Conservation (phyloP, 495 filamentous ascomycete genomes). For the Penicillium antarcticum region DNA sequence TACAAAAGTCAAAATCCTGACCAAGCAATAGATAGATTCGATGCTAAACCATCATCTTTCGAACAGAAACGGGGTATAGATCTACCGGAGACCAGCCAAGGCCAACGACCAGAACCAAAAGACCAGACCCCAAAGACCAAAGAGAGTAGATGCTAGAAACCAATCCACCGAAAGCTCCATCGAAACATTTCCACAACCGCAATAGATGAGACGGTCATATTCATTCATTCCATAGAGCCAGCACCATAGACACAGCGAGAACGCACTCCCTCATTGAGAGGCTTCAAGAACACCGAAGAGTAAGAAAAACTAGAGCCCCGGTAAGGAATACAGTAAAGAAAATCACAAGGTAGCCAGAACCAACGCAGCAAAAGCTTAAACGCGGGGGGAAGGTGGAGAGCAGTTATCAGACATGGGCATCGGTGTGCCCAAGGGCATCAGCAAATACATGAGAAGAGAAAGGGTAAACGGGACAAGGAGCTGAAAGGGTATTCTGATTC, state of each 20-base stretch:
- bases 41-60: slow-evolving; percentile 3
- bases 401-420: slow-evolving; percentile 12
- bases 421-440: slow-evolving; percentile 13
- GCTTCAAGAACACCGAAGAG: slow-evolving; percentile 3
- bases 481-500: slow-evolving; percentile 11
- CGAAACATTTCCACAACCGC: slow-evolving; percentile 3
- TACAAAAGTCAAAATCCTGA: background rate
- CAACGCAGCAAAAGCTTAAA: slow-evolving; percentile 11
- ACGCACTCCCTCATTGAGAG: slow-evolving; percentile 5
- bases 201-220: background rate
- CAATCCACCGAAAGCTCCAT: slow-evolving; percentile 6
- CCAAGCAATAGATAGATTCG: slow-evolving; percentile 15
- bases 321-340: slow-evolving; percentile 3
- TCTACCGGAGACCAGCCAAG: background rate
- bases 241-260: slow-evolving; percentile 3
- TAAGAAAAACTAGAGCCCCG: slow-evolving; percentile 2
- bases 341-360: slow-evolving; percentile 9
- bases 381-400: slow-evolving; percentile 4
- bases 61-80: background rate
- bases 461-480: background rate
- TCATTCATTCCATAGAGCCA: background rate
- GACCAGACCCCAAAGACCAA: background rate
- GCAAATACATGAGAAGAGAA: slow-evolving; percentile 15
- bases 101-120: too few species aligned
- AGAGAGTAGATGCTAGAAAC: slow-evolving; percentile 4